Evolutionary conservation across 2,329 filamentous ascomycete species (phyloP), one percentile per base, ranked within the genome.

Genomic region (Beauveria rudraprayagi): DNA sequence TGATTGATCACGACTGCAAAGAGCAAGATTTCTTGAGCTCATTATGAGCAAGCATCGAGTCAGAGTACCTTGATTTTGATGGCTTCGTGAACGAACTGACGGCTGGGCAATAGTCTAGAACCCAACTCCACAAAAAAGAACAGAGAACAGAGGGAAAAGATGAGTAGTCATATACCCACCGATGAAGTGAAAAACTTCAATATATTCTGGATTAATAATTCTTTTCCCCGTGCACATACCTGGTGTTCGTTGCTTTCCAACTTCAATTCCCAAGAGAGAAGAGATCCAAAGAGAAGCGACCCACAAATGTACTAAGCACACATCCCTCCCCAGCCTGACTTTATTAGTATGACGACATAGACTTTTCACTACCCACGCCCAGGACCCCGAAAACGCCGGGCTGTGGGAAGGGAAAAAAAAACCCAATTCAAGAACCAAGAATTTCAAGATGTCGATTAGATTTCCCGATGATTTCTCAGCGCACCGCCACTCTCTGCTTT

Each of bases 401-500:
- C 40, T 44, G 24, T 43, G 9, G 2, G 4, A n/a, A 37, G 17
- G 14, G 7, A 3, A 22, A n/a, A 43, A 26, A 17, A 44, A 9
- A 22, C 24, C 40, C 19, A 53, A 37, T 56, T 47, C 41, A 3
- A 34, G 26, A 19, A 19, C 16, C 22, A 55, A n/a, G 30, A 57
- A 41, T 14, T 60, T 19, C 57, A 54, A 53, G 57, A 53, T 60
- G 28, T 60, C 57, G 57, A 60, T 53, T 17, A 26, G 50, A 60
- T 60, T 54, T 34, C 50, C 34, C 57, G 50, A 47, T 53, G 26
- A 51, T 58, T n/a, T 22, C 47, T 8, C 24, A 24, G 14, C 26
- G 50, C 50, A 61, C 58, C 41, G 51, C 58, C 51, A 61, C 41
- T 47, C 55, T 17, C 9, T 3, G 24, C 2, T 10, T 9, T 3